Base-by-base conservation (phyloP, 352 stramenopile genomes). In the Phytophthora capsici region DNA sequence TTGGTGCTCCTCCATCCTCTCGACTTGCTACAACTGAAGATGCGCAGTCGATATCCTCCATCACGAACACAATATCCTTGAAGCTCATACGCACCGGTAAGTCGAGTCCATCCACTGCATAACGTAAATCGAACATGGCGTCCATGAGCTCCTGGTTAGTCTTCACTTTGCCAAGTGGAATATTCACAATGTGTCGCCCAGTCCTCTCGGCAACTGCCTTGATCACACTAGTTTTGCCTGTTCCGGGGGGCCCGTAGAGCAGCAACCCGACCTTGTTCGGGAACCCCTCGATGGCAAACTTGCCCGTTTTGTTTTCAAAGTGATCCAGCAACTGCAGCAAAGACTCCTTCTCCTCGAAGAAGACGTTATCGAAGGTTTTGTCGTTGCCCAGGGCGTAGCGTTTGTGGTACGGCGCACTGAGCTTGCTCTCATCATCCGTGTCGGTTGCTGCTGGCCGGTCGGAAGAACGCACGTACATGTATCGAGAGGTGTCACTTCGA, bases 341-440 rank as follows among this genome's bases (percentile, higher is more conserved):
- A 13, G 62, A 56, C 2, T 71, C 30, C 55, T 97, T 97, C 34
- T 96, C 83, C 8, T 78, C 65, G 50, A 97, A 97, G 67, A 97
- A 97, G 10, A 97, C 65, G 25, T 80, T 91, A 12, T 90, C 75
- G 59, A 97, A 96, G 10, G 86, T 95, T 71, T 97, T 97, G 26
- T 93, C 76, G 20, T 95, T 80, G 25, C 77, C 80, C 1, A 97
- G 69, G 10, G 76, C 78, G 58, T 97, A 97, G 14, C 91, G 77
- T 61, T 94, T 89, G 70, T 84, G 54, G 28, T 59, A 68, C 2
- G 57, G 43, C 1, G 60, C 52, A 22, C 34, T 62, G 13, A 59
- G 44, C 34, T 63, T 63, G 20, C 23, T 60, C 26, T 57, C 48
- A 26, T 58, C 41, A 23, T 69, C 59, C 13, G 64, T 56, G 22